Conservation (phyloP, 2,329 filamentous ascomycete genomes). For the Arthrinium puccinioides region DNA sequence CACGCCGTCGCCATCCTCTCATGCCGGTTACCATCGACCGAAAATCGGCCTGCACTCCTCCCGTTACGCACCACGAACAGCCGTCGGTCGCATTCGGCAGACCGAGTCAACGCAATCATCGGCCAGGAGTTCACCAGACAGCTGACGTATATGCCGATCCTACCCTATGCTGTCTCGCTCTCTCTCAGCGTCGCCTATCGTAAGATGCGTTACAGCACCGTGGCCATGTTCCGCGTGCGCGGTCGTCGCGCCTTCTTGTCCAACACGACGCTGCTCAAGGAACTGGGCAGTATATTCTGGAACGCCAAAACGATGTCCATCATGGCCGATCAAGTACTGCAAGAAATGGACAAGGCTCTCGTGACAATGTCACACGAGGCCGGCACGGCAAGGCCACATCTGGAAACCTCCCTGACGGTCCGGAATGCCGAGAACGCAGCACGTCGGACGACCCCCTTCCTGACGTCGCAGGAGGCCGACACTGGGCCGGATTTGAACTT, state of each 20-base stretch:
- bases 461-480: too few relatives aligned
- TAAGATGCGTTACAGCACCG: constrained; percentile 54
- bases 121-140: constrained; percentile 29
- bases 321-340: constrained; percentile 46
- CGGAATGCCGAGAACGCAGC: too few relatives aligned
- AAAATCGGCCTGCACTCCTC: constrained; percentile 30
- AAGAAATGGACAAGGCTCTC: constrained; percentile 49
- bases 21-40: constrained; percentile 42
- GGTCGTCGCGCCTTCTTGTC: constrained; percentile 46
- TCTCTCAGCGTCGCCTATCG: constrained; percentile 55
- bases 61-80: constrained; percentile 45
- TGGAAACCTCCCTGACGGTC: too few relatives aligned
- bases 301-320: constrained; percentile 47
- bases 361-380: too few relatives aligned
- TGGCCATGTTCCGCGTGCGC: constrained; percentile 51
- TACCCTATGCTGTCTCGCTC: constrained; percentile 55
- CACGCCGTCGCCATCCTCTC: constrained; percentile 58
- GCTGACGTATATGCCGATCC: constrained; percentile 42
- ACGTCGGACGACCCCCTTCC: too few relatives aligned
- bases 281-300: constrained; percentile 51
- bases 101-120: constrained; percentile 49
- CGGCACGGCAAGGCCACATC: too few relatives aligned
- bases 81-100: constrained; percentile 48
- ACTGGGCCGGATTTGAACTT: too few relatives aligned
- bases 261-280: constrained; percentile 44